Conservation (phyloP, 1,284 basidiomycete genomes). For the Cryptococcus jaspeensis region DNA sequence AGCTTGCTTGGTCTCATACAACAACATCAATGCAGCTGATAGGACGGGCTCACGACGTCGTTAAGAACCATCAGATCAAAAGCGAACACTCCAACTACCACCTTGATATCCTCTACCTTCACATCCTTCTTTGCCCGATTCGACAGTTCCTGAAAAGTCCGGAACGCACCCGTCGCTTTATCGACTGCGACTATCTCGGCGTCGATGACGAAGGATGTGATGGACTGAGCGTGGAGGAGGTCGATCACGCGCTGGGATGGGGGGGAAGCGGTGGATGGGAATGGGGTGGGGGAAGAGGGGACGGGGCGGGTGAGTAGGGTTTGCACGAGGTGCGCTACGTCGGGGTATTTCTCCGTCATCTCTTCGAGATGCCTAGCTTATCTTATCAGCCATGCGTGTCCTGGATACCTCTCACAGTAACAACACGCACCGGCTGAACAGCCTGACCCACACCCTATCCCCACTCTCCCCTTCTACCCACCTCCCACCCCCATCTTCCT, state of each 20-base stretch:
- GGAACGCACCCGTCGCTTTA: conserved; percentile 72
- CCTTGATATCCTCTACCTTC: conserved; percentile 91
- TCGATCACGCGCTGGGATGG: conserved; percentile 27
- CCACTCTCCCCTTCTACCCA: conserved; percentile 54
- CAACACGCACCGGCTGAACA: conserved; percentile 66
- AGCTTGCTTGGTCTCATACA: too few relatives aligned
- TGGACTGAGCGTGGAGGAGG: conserved; percentile 28
- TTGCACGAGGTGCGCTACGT: conserved; percentile 65
- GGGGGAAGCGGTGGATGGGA: conserved; percentile 31
- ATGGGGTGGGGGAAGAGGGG: conserved; percentile 22
- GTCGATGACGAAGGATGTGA: conserved; percentile 86
- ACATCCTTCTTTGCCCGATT: conserved; percentile 96
- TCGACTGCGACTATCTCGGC: conserved; percentile 97
- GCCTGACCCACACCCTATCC: conserved; percentile 57
- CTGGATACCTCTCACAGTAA: not conserved
- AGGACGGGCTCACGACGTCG: conserved; percentile 67
- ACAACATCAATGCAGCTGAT: not conserved
- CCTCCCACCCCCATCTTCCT: conserved; percentile 46
- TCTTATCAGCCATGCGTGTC: not conserved
- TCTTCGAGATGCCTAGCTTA: conserved; percentile 71
- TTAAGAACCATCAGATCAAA: conserved; percentile 96
- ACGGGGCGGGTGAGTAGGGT: conserved; percentile 48
- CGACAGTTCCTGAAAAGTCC: conserved; percentile 97
- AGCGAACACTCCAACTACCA: conserved; percentile 90
- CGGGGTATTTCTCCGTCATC: conserved; percentile 93